Base-by-base conservation (phyloP, 306 rosid species). In the Pterocarpus macrocarpus region DNA sequence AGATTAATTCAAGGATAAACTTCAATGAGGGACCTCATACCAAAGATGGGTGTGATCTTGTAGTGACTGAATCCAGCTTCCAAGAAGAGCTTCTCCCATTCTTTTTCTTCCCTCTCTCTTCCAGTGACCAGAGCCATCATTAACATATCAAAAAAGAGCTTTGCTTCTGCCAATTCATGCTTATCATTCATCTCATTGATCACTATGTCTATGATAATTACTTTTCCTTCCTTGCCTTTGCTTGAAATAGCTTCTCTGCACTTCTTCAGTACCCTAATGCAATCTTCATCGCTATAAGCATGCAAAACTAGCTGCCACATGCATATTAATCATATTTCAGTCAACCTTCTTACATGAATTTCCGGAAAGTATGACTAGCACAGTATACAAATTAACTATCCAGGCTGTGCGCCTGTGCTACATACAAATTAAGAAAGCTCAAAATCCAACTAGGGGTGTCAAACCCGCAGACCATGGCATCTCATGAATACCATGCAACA, bases 1-100 rank as follows among this genome's bases (percentile, higher is more conserved):
- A 34, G 72, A 22, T 8, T 3, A 47, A 77, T 41, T 77, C 69
- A 91, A 62, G 91, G 91, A 76, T 61, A 89, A 65, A 91, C 90
- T 75, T 89, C 95, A 72, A 89, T 81, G 1, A 91, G 84, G 5
- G 91, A 91, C 73, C 88, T 87, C 14, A 81, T 17, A 17, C 90
- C 89, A 56, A 87, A 64, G 2, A 77, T 64, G 2, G 85, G 82
- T 2, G 82, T 82, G 14, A 89, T 76, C 76, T 86, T 84, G 83
- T 84, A 84, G 78, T 35, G 64, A 70, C 81, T 78, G 66, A 89
- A 89, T 49, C 91, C 95, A 41, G 93, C 86, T 75, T 84, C 85
- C 71, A 80, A 47, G 76, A 87, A 80, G 36, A 91, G 84, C 44
- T 81, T 88, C 65, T 85, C 83, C 93, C 90, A 87, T 30, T 91